These are phyloP conservation scores for Actinidia polygama DNA, from an alignment of 179 eudicot species.

Conservation along the genomic window DNA sequence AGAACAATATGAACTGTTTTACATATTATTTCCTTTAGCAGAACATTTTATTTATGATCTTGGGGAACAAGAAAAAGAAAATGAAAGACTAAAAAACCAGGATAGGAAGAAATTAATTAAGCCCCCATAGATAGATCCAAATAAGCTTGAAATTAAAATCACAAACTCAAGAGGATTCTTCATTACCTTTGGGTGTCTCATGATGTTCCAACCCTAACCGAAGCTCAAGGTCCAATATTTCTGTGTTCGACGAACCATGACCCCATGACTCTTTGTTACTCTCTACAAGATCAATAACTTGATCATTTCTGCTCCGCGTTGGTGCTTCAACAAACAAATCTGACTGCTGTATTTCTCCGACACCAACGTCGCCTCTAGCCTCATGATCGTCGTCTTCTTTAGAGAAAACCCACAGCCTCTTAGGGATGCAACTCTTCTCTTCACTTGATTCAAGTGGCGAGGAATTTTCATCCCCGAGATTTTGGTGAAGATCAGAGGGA, in stretches of 20 bases:
- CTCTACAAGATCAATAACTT: too few species aligned
- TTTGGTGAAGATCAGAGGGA: neutral
- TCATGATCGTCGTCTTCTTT: constrained; percentile 8
- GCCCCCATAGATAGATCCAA: neutral
- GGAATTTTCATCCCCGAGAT: neutral
- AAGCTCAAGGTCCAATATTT: constrained; percentile 58
- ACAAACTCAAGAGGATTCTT: neutral
- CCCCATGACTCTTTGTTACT: neutral
- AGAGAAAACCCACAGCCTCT: neutral
- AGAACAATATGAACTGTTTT: too few species aligned
- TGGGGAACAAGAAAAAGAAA: neutral
- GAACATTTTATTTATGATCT: too few species aligned
- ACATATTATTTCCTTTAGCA: too few species aligned
- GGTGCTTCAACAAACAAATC: constrained; percentile 33
- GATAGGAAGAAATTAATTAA: neutral
- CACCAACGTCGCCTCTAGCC: constrained; percentile 15
- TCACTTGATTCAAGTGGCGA: neutral
- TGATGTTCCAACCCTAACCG: constrained; percentile 49
- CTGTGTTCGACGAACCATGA: neutral
- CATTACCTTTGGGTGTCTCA: neutral
- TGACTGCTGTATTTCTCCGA: neutral
- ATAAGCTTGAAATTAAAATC: neutral
- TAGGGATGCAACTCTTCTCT: constrained; percentile 6
- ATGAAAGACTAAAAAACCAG: neutral
- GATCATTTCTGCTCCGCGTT: neutral